Evolutionary conservation across 2,329 filamentous ascomycete genomes (phyloP).

Genomic region (Pyricularia sp.): DNA sequence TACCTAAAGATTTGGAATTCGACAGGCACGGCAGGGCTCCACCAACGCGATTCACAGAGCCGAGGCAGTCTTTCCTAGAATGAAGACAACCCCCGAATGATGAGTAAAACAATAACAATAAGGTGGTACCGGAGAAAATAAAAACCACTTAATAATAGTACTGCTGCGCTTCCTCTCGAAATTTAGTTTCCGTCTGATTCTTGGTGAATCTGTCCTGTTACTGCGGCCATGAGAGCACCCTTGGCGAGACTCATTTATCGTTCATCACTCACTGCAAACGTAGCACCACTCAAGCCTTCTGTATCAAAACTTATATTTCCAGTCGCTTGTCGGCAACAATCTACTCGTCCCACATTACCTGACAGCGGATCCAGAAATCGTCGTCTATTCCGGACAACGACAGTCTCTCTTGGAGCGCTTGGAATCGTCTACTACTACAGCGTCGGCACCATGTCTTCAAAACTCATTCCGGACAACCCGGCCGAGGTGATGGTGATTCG

Average conservation of each 20-base stretch:
- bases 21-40: neutral
- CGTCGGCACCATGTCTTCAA: constrained; percentile 38
- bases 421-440: neutral
- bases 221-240: neutral
- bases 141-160: neutral
- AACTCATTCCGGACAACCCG: constrained; percentile 58
- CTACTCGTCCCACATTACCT: neutral
- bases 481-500: constrained; percentile 83
- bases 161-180: neutral
- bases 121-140: neutral
- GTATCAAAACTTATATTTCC: neutral
- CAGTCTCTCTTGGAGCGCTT: neutral
- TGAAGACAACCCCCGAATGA: neutral
- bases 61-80: neutral
- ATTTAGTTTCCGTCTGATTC: neutral
- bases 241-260: neutral
- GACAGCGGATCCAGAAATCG: neutral
- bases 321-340: neutral
- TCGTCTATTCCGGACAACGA: neutral
- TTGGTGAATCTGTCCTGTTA: neutral
- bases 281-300: neutral
- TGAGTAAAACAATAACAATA: neutral
- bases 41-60: neutral
- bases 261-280: neutral
- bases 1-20: neutral